Evolutionary conservation across 2,329 filamentous ascomycete genomes (phyloP).

Genomic region (Lecanicillium sp.): DNA sequence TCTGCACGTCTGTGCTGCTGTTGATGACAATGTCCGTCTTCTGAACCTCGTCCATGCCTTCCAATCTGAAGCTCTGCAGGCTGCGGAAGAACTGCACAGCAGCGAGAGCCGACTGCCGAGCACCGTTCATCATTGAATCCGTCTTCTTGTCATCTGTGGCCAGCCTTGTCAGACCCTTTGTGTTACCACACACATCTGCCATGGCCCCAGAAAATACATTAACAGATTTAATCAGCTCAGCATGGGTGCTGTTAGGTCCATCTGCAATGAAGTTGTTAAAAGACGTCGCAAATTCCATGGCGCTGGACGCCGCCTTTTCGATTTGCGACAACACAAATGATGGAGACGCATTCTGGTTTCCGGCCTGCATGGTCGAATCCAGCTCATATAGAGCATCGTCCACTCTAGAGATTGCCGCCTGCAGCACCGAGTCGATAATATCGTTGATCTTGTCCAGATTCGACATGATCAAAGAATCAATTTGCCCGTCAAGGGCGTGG

Average conservation of each 20-base stretch:
- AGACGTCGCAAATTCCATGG: slow-evolving; percentile 93
- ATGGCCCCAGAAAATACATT: slow-evolving; percentile 85
- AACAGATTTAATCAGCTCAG: slow-evolving; percentile 87
- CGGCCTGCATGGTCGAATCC: slow-evolving; percentile 95
- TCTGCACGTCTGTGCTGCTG: slow-evolving; percentile 92
- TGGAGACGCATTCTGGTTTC: slow-evolving; percentile 95
- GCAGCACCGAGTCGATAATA: slow-evolving; percentile 92
- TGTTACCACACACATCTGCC: slow-evolving; percentile 90
- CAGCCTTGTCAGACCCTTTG: slow-evolving; percentile 87
- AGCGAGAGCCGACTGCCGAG: slow-evolving; percentile 74
- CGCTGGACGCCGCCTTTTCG: slow-evolving; percentile 88
- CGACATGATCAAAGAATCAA: slow-evolving; percentile 79
- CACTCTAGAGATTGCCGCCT: slow-evolving; percentile 85
- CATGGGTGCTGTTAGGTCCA: slow-evolving; percentile 80
- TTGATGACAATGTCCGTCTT: slow-evolving; percentile 98
- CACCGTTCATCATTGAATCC: slow-evolving; percentile 74
- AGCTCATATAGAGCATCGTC: slow-evolving; percentile 96
- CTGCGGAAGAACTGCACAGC: slow-evolving; percentile 93
- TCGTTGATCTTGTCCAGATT: slow-evolving; percentile 92
- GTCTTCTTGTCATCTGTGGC: slow-evolving; percentile 93
- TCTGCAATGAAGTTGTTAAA: slow-evolving; percentile 99
- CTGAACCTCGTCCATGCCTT: slow-evolving; percentile 80
- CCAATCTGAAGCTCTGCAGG: slow-evolving; percentile 86
- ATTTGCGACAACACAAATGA: slow-evolving; percentile 94
- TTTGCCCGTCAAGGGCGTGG: slow-evolving; percentile 75